phyloP scores from a whole-genome alignment of 768 basidiomycete species.

The Rhodotorula paludigena region DNA sequence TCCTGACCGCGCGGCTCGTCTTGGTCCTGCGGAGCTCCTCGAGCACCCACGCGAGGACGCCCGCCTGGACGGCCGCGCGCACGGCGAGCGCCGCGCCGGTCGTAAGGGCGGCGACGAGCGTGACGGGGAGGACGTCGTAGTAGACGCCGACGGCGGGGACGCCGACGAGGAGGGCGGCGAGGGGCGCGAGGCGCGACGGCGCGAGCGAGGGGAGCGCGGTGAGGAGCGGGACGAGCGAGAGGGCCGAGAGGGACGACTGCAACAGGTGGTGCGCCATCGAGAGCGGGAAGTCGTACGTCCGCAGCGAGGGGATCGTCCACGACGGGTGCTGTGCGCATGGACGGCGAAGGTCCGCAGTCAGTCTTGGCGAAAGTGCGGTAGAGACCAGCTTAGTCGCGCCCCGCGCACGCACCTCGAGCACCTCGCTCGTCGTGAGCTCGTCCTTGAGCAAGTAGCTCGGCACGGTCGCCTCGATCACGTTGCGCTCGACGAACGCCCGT shows the following conservation, averaged over 20 bases:
- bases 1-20: neutral
- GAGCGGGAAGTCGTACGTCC: conserved; percentile 4
- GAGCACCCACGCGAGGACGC: conserved; percentile 1
- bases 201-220: conserved; percentile 10
- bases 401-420: conserved; percentile 19
- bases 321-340: conserved; percentile 11
- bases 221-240: conserved; percentile 18
- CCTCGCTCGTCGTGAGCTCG: conserved; percentile 23
- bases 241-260: neutral
- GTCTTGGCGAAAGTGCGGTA: neutral
- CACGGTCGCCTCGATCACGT: conserved; percentile 14
- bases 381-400: neutral
- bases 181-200: neutral
- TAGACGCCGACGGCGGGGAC: conserved; percentile 1
- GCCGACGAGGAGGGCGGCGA: neutral
- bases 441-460: conserved; percentile 19
- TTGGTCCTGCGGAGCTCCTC: conserved; percentile 11
- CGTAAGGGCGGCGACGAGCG: neutral
- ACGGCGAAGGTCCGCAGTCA: neutral
- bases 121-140: conserved; percentile 22
- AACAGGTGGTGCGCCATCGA: conserved; percentile 12
- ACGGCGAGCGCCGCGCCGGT: neutral
- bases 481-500: conserved; percentile 8
- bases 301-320: conserved; percentile 6
- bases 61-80: neutral